phyloP scores from a whole-genome alignment of 2,329 filamentous ascomycete species.

The Epichloe sp. region DNA sequence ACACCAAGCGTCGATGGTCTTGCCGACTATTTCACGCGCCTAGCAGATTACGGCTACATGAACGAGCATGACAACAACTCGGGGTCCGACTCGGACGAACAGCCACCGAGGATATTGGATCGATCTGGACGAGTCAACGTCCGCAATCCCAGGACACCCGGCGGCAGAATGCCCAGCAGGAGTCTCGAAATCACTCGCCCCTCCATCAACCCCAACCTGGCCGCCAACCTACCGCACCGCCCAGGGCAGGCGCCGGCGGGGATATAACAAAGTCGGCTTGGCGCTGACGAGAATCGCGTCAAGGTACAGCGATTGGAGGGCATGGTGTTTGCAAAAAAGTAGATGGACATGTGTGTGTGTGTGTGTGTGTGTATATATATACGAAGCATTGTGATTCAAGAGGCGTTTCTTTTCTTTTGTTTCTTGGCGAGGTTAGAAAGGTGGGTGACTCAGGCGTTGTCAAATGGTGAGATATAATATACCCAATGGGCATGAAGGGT shows the following conservation, averaged over 20 bases:
- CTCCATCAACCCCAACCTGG: conserved; percentile 8
- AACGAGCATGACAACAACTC: conserved; percentile 25
- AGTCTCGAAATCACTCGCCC: conserved; percentile 41
- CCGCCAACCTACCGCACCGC: not conserved
- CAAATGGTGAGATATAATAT: not conserved
- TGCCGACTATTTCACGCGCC: conserved; percentile 75
- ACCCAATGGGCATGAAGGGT: not conserved
- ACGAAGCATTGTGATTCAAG: not conserved
- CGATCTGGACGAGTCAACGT: conserved; percentile 44
- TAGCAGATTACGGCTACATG: conserved; percentile 54
- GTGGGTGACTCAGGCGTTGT: not conserved
- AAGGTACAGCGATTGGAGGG: no score
- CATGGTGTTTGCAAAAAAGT: no score
- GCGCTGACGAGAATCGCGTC: not conserved
- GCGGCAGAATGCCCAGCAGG: conserved; percentile 39
- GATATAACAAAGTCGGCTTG: not conserved
- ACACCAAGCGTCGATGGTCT: conserved; percentile 53
- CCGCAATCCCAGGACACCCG: conserved; percentile 41
- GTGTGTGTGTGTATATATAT: not conserved
- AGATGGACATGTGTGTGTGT: no score
- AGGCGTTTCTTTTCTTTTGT: not conserved
- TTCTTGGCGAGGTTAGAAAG: not conserved
- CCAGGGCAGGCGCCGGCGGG: not conserved
- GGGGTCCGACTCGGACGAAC: conserved; percentile 29
- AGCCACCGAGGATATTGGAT: conserved; percentile 32